Percentiles rank a stretch among this genome's conserved stretches.
phyloP scores from a whole-genome alignment of 345 rosid species.

The Psidium friedrichsthalianum region DNA sequence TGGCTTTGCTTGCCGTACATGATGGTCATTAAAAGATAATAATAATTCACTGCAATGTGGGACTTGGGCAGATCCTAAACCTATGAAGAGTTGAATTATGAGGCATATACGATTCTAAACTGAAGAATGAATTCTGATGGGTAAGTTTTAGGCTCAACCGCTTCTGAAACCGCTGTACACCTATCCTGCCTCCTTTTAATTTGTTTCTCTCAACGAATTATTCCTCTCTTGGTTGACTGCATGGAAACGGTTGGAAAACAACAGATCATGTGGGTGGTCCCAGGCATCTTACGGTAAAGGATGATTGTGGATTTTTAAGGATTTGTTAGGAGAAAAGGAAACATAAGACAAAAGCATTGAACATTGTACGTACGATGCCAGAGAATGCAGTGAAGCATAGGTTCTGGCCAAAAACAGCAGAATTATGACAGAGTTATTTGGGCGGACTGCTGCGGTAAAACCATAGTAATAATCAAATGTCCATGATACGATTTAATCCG shows the following conservation, averaged over 20 bases:
- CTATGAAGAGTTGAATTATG: too few species aligned
- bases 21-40: too few species aligned
- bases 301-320: constrained; percentile 40
- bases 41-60: too few species aligned
- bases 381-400: background rate
- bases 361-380: background rate
- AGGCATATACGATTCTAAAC: too few species aligned
- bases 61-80: too few species aligned
- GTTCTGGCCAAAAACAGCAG: background rate
- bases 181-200: background rate
- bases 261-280: constrained; percentile 63
- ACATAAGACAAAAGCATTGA: too few species aligned
- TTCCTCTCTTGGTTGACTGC: constrained; percentile 8
- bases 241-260: constrained; percentile 29
- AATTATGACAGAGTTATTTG: background rate
- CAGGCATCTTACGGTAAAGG: constrained; percentile 28
- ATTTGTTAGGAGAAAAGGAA: background rate
- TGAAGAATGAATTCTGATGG: too few species aligned
- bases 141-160: too few species aligned
- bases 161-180: too few species aligned
- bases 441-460: background rate
- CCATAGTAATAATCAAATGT: background rate
- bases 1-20: too few species aligned
- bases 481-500: background rate
- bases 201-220: background rate